A percentile compares a stretch with the other conserved stretches of the same genome.
Conservation (phyloP, 2,329 filamentous ascomycete species). For the Cladophialophora exuberans region DNA sequence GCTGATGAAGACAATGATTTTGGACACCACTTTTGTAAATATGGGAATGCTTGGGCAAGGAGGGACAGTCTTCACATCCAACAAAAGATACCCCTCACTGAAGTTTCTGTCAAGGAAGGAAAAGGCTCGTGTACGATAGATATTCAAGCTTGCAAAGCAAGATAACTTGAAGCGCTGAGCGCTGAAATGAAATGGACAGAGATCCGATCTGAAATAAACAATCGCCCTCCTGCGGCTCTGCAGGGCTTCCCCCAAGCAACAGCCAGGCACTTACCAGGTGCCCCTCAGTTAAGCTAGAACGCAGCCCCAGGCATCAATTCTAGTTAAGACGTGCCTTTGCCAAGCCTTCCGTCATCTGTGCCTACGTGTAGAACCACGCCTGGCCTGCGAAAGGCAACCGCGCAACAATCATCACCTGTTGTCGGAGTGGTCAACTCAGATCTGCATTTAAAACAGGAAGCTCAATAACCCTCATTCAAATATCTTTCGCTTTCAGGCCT, state of each 20-base stretch:
- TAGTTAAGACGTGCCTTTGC: slow-evolving; percentile 5
- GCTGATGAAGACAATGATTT: slow-evolving; percentile 6
- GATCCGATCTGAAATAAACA: slow-evolving; percentile 1
- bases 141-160: slow-evolving; percentile 3
- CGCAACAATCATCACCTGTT: slow-evolving; percentile 1
- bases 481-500: too few species aligned
- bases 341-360: slow-evolving; percentile 13
- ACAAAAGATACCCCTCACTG: slow-evolving; percentile 17
- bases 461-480: too few species aligned
- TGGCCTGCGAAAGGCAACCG: neutral
- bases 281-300: neutral
- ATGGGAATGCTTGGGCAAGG: slow-evolving; percentile 1
- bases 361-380: too few species aligned
- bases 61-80: neutral
- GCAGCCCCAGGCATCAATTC: neutral
- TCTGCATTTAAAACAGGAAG: too few species aligned
- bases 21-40: neutral
- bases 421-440: too few species aligned
- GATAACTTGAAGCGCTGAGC: slow-evolving; percentile 27
- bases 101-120: slow-evolving; percentile 22
- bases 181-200: slow-evolving; percentile 18
- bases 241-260: neutral
- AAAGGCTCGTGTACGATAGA: slow-evolving; percentile 27
- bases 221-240: neutral
- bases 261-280: neutral